A percentile compares a stretch with the other conserved stretches of the same genome.
These are phyloP conservation scores for Botryotinia calthae DNA, from an alignment of 2,329 filamentous ascomycete species.

Conservation along the genomic window DNA sequence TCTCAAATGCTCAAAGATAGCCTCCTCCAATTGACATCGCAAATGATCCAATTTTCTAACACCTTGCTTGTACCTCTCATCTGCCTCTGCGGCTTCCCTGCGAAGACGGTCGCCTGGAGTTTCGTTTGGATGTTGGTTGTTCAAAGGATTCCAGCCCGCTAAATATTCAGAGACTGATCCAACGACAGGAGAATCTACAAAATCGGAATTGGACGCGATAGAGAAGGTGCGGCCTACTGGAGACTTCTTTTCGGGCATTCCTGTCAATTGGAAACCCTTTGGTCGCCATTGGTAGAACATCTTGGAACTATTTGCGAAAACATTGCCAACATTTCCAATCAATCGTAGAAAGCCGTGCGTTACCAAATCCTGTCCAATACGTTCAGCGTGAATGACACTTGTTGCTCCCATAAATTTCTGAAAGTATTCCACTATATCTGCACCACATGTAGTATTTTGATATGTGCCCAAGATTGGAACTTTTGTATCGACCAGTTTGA, in stretches of 20 bases:
- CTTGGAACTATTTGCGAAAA: conserved; percentile 94
- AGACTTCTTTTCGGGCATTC: conserved; percentile 84
- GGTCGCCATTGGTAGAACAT: conserved; percentile 98
- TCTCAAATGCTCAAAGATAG: conserved; percentile 85
- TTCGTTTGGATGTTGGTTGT: conserved; percentile 88
- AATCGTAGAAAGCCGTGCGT: conserved; percentile 81
- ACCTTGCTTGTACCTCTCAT: conserved; percentile 87
- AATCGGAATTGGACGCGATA: conserved; percentile 56
- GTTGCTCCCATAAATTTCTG: conserved; percentile 82
- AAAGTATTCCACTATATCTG: conserved; percentile 94
- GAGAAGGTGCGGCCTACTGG: conserved; percentile 72
- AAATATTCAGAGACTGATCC: conserved; percentile 86
- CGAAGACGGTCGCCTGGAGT: conserved; percentile 82
- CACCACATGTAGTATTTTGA: conserved; percentile 84
- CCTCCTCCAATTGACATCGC: conserved; percentile 91
- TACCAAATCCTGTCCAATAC: conserved; percentile 91
- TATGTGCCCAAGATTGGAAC: conserved; percentile 95
- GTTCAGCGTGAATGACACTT: conserved; percentile 86
- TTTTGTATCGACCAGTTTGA: conserved; percentile 87
- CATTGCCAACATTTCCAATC: conserved; percentile 90
- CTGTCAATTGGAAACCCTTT: conserved; percentile 83
- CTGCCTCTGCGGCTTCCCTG: conserved; percentile 83
- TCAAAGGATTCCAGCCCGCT: conserved; percentile 88
- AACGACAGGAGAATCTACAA: conserved; percentile 75
- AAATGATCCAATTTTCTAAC: conserved; percentile 86